Evolutionary conservation across 495 filamentous ascomycete species (phyloP), one percentile per base, ranked within the genome.

Genomic region (Jackrogersella multiformis): DNA sequence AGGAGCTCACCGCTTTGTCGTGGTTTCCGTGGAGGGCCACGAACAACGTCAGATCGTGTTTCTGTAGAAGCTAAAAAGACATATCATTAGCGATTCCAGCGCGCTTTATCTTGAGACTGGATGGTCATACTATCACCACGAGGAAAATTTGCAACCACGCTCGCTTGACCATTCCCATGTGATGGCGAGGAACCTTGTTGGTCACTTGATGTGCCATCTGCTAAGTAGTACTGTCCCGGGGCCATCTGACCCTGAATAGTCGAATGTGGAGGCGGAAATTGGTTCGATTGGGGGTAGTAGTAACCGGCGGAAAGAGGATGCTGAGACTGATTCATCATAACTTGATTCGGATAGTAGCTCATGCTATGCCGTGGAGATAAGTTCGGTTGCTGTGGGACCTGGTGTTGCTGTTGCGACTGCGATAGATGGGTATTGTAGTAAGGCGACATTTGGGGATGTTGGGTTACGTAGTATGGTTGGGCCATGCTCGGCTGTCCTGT

Each of bases 21-120:
- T 23, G 94, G 94, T 70, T 97, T 98, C 68, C 94, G 84, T 10
- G 93, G 92, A 12, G 94, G 93, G n/a, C 93, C 94, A 67, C 93
- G 86, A 46, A 92, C 90, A 26, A 90, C 83, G 34, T 80, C 79
- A 44, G 74, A 78, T 42, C 73, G 75, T 28, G 64, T 48, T 2
- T 73, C 73, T 16, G 64, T 66, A 18, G 74, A 73, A 34, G 52
- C 77, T 84, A 56, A 46, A 6, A 56, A 44, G 44, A 24, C 9
- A 10, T 46, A 56, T 71, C 18, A 69, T 68, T 64, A 68, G 39
- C 57, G 53, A 44, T 49, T 59, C 34, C 26, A 56, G 52, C 32
- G 38, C 30, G 9, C 12, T 30, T 13, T 42, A 18, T 39, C 38
- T 23, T 10, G 23, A 59, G 16, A 45, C 44, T 58, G 18, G 52